Base-by-base conservation (phyloP, 1,139 yeast genomes). In the Zhuliangozyma parablackwelliae region DNA sequence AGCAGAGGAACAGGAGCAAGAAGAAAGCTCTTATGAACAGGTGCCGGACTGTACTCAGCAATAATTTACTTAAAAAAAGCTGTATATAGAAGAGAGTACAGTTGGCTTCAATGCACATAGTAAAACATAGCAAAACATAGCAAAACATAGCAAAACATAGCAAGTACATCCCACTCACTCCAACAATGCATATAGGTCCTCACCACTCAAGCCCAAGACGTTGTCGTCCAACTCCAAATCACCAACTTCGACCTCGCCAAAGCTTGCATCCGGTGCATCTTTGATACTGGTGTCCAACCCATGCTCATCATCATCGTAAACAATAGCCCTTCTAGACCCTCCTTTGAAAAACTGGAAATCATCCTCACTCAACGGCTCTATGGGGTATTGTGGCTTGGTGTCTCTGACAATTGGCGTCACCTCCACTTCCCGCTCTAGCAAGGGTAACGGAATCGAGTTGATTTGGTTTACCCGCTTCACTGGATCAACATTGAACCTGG, bases 1-100 rank as follows among this genome's bases (percentile, higher is more conserved):
- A 8, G 56, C 57, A 9, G 59, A 58, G n/a, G 38, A 42, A 21
- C 56, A 50, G 11, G 54, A 57, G 6, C 48, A 49, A 26, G 41
- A 43, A n/a, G 39, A 43, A 16, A 37, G 32, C 27, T 29, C 35
- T 26, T 30, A 42, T 30, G 41, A 35, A 20, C 38, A 43, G 28
- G 39, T 33, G 35, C 65, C 73, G 4, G 73, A 70, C 43, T 72
- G 78, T 47, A 42, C 67, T 25, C 72, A 66, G 36, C 75, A 69
- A 48, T 69, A 50, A 51, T 38, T 24, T 10, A 24, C 26, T 5
- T 24, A 21, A 33, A 32, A 33, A 32, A n/a, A 41, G 31, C n/a
- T 20, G 28, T 21, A 8, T 26, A 21, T 21, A 36, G 40, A 26
- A 34, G 42, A 38, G 37, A 36, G 29, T 31, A 25, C 32, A 28